phyloP scores from a whole-genome alignment of 2,329 filamentous ascomycete species.

The Colletotrichum musae region DNA sequence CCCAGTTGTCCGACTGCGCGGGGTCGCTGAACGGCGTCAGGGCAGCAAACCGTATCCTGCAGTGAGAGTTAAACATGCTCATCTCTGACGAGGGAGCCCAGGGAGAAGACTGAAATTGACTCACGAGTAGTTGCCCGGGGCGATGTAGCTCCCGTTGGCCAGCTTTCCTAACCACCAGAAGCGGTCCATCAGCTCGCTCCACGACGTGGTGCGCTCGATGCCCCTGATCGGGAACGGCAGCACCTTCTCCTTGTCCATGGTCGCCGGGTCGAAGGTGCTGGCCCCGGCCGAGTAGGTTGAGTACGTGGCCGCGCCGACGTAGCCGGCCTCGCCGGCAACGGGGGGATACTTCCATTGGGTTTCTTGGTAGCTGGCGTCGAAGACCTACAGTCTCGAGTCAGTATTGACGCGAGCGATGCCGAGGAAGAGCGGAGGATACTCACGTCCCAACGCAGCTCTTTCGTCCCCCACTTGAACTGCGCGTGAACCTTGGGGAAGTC shows the following conservation, averaged over 20 bases:
- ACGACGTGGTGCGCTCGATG: conserved; percentile 41
- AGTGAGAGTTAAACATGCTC: too few relatives aligned
- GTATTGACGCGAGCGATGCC: rapidly evolving
- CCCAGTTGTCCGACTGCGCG: conserved; percentile 43
- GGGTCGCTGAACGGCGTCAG: conserved; percentile 47
- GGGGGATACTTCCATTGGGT: conserved; percentile 48
- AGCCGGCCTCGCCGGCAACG: conserved; percentile 46
- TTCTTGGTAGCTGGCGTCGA: conserved; percentile 46
- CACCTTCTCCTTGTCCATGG: conserved; percentile 45
- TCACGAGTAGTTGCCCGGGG: conserved; percentile 44
- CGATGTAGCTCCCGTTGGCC: conserved; percentile 47
- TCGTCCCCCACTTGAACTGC: conserved; percentile 37
- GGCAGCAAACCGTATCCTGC: conserved; percentile 45
- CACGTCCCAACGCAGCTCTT: conserved; percentile 43
- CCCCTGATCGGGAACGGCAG: conserved; percentile 44
- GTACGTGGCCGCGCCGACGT: conserved; percentile 47
- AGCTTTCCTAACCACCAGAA: conserved; percentile 49
- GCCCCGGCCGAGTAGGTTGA: conserved; percentile 41
- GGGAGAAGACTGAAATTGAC: neutral
- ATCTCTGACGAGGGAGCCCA: too few relatives aligned
- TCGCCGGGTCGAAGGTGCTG: conserved; percentile 42
- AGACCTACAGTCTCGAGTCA: conserved; percentile 42
- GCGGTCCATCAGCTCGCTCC: conserved; percentile 31
- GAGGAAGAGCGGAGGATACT: neutral
- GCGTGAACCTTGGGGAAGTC: conserved; percentile 43